phyloP scores from a whole-genome alignment of 208 protist genomes.

The Porcisia hertigi region DNA sequence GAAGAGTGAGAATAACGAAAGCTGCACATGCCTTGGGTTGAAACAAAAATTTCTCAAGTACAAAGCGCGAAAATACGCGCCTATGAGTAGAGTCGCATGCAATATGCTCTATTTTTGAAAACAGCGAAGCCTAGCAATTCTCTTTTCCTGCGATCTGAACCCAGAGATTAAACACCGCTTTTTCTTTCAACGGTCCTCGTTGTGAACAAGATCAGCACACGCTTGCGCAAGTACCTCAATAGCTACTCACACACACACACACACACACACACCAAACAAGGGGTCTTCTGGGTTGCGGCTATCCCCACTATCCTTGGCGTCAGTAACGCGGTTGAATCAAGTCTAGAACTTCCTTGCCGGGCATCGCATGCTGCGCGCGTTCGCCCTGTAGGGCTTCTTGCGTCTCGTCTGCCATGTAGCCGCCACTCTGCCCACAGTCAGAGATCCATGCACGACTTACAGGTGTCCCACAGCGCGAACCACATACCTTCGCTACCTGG shows the following conservation, averaged over 20 bases:
- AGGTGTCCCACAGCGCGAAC: conserved; percentile 82
- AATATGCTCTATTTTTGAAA: background rate
- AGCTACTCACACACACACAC: background rate
- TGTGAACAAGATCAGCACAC: conserved; percentile 1
- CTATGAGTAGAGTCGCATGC: background rate
- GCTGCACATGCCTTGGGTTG: background rate
- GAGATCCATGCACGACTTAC: conserved; percentile 88
- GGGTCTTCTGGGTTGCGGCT: background rate
- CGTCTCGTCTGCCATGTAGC: conserved; percentile 67
- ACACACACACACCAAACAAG: background rate
- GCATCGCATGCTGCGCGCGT: conserved; percentile 57
- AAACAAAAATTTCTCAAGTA: background rate
- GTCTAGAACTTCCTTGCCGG: conserved; percentile 80
- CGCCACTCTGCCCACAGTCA: conserved; percentile 88
- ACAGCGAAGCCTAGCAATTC: background rate
- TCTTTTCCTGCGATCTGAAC: background rate
- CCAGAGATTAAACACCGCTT: background rate
- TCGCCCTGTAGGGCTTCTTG: conserved; percentile 52
- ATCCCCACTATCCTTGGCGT: background rate
- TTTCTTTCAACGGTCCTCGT: background rate
- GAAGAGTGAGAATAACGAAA: background rate
- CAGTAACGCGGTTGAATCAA: conserved; percentile 80
- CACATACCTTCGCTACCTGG: conserved; percentile 53
- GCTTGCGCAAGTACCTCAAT: background rate
- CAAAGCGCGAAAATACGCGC: too few species aligned